Percentiles rank a stretch among this genome's conserved stretches.
These are phyloP conservation scores for Lepidium sativum DNA, from an alignment of 345 rosid genomes.

Conservation along the genomic window DNA sequence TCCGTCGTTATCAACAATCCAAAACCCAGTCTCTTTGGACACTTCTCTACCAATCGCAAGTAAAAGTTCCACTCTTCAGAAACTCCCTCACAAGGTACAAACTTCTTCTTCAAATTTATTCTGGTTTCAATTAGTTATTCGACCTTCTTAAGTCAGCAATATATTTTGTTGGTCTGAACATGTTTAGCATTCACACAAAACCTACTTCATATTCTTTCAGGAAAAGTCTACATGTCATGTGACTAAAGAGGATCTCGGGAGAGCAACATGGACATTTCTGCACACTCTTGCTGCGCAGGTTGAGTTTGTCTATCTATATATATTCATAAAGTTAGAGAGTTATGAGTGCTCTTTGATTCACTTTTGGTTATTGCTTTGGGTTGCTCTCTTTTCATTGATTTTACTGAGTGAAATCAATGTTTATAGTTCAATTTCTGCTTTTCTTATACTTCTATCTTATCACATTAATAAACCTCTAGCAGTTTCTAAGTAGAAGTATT, in stretches of 20 bases:
- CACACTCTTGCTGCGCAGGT: conserved; percentile 99
- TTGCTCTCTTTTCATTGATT: not conserved
- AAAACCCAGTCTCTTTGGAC: conserved; percentile 33
- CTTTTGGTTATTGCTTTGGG: too few relatives aligned
- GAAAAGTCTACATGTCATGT: conserved; percentile 58
- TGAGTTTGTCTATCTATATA: not conserved
- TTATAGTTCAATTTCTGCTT: not conserved
- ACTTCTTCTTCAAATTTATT: not conserved
- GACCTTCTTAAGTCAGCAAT: not conserved
- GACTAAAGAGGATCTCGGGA: conserved; percentile 88
- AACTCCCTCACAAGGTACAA: conserved; percentile 38
- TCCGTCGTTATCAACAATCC: conserved; percentile 1
- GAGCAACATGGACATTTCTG: conserved; percentile 92
- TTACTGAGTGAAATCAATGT: not conserved
- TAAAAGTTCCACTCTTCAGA: conserved; percentile 6
- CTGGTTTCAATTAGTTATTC: not conserved
- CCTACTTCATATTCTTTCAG: conserved; percentile 23
- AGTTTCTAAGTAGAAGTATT: not conserved
- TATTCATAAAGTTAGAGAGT: not conserved
- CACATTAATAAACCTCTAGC: not conserved
- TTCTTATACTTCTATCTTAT: not conserved
- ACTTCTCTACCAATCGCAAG: conserved; percentile 25
- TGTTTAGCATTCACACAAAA: not conserved
- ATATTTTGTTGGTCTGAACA: not conserved
- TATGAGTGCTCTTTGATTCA: not conserved